Evolutionary conservation across 164 flowering plant genomes (phyloP), one percentile per base, ranked within the genome.

Genomic region (Warburgia ugandensis): DNA sequence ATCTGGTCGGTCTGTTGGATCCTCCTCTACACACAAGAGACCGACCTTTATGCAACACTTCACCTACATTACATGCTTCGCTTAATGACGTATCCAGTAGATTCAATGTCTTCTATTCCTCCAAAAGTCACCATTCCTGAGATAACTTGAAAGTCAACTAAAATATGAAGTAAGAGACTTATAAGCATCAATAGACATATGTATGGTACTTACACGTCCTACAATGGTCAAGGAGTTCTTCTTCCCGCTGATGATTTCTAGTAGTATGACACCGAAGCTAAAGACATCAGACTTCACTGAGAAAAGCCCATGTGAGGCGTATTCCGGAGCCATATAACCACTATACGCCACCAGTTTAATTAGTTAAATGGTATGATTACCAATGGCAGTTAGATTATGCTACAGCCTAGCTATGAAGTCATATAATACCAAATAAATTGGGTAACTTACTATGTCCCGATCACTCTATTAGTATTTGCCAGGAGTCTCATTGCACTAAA

Each of bases 391-490:
- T 21, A 29, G n/a, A n/a, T n/a, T n/a, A n/a, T n/a, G n/a, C n/a
- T n/a, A n/a, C n/a, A n/a, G n/a, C n/a, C n/a, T 45, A 26, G 32
- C 31, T 13, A 23, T 2, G 26, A 13, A 28, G 11, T 7, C 12
- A 16, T 32, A 45, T 28, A 13, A 30, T 4, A 16, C 12, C 5
- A 29, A 48, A 17, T 10, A 16, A 10, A 0, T 31, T 23, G 5
- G n/a, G n/a, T 2, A 28, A 29, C 56, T 64, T 64, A 72, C 76
- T 50, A 71, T 17, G 79, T 75, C 11, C 79, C 76, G 23, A 59
- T 65, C 28, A 69, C 43, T 54, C 60, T 48, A 1, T 13, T 50
- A 3, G 76, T 68, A 5, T 31, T 59, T 6, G 39, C 71, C 45
- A n/a, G 44, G 40, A 20, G 33, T 41, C 22, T 75, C 60, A 12